Conservation (phyloP, 768 basidiomycete species). For the Pleurotus pulmonarius region DNA sequence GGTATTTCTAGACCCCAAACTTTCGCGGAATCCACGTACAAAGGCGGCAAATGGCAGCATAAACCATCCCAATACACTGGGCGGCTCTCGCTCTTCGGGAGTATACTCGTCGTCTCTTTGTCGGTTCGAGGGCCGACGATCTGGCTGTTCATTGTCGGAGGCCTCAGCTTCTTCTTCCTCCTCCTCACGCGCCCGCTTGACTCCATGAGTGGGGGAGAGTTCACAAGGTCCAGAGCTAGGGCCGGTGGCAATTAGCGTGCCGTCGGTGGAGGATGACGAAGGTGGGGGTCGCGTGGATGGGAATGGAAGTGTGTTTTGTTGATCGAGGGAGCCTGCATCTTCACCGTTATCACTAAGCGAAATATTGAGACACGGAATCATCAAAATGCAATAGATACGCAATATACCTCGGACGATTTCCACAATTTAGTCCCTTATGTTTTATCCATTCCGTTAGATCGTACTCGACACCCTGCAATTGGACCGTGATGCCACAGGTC, state of each 20-base stretch:
- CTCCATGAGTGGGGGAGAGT: constrained; percentile 23
- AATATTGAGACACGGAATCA: neutral
- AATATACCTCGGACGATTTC: constrained; percentile 31
- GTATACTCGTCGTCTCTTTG: constrained; percentile 44
- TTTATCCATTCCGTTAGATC: constrained; percentile 58
- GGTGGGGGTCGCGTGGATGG: constrained; percentile 24
- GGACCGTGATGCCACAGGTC: constrained; percentile 43
- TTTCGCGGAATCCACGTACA: constrained; percentile 65
- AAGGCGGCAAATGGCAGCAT: constrained; percentile 61
- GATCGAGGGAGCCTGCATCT: constrained; percentile 6
- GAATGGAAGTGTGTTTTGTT: neutral
- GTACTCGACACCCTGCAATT: constrained; percentile 50
- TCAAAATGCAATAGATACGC: neutral
- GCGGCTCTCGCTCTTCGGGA: constrained; percentile 39
- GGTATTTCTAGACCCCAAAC: constrained; percentile 25
- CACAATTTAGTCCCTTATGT: constrained; percentile 40
- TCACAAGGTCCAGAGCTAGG: constrained; percentile 10
- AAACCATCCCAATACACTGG: constrained; percentile 55
- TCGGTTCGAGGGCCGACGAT: constrained; percentile 47
- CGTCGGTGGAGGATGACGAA: constrained; percentile 32
- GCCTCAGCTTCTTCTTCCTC: constrained; percentile 26
- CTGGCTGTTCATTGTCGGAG: constrained; percentile 21
- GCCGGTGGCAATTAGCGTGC: constrained; percentile 30
- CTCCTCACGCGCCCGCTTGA: constrained; percentile 46
- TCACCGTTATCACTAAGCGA: constrained; percentile 3